Evolutionary conservation across 1,139 yeast genomes (phyloP).

Genomic region (Suhomyces yuchorum): DNA sequence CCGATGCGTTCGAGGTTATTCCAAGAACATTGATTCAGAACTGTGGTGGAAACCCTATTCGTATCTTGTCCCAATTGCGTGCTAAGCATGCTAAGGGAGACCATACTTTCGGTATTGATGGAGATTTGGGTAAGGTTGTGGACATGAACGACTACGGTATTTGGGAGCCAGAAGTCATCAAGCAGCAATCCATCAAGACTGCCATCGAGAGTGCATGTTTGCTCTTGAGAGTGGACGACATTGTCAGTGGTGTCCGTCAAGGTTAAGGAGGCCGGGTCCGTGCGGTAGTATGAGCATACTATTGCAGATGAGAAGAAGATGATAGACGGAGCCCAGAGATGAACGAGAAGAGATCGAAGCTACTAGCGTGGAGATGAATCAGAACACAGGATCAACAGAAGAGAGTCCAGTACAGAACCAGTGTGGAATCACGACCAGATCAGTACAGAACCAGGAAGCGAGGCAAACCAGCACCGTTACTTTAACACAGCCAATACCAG

Average conservation of each 20-base stretch:
- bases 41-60: conserved; percentile 96
- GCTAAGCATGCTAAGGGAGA: conserved; percentile 95
- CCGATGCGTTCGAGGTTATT: conserved; percentile 97
- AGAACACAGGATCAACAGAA: too few relatives aligned
- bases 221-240: conserved; percentile 93
- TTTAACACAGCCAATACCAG: too few relatives aligned
- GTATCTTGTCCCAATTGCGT: conserved; percentile 84
- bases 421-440: too few relatives aligned
- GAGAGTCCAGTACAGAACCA: too few relatives aligned
- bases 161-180: conserved; percentile 99
- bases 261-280: not conserved
- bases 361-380: too few relatives aligned
- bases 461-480: too few relatives aligned
- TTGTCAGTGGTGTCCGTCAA: conserved; percentile 90
- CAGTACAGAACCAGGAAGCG: too few relatives aligned
- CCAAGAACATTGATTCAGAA: conserved; percentile 97
- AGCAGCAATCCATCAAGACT: conserved; percentile 94
- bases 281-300: too few relatives aligned
- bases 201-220: conserved; percentile 97
- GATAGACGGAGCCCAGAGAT: too few relatives aligned
- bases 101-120: conserved; percentile 88
- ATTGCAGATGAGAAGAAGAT: too few relatives aligned
- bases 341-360: too few relatives aligned
- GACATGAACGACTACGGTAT: conserved; percentile 96
- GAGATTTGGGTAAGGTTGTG: conserved; percentile 89